Percentiles rank a stretch among this genome's conserved stretches.
Evolutionary conservation across 1,284 basidiomycete genomes (phyloP).

Genomic region (Abortiporus biennis): DNA sequence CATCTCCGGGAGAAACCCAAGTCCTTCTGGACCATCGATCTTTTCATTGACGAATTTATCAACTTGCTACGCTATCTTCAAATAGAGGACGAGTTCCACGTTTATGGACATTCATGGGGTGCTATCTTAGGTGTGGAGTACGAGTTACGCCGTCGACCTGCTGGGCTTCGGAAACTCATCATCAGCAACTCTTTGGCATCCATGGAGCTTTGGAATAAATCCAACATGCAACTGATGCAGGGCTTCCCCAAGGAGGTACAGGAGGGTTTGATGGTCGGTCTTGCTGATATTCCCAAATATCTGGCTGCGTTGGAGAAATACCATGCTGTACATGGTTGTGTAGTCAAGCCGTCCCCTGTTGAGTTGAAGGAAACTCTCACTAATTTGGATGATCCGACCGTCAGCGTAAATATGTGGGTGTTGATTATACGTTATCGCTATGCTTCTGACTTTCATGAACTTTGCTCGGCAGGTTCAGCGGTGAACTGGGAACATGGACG

Average conservation of each 20-base stretch:
- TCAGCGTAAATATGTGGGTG: too few species aligned
- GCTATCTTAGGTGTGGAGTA: conserved; percentile 24
- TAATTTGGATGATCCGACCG: conserved; percentile 3
- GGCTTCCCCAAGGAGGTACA: conserved; percentile 21
- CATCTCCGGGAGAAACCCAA: conserved; percentile 24
- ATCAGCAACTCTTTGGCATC: conserved; percentile 23
- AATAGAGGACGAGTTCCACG: conserved; percentile 21
- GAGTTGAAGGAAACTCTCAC: conserved; percentile 9
- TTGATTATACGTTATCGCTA: neutral
- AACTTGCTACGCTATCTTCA: conserved; percentile 24
- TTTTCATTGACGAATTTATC: conserved; percentile 30
- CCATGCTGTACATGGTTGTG: conserved; percentile 20
- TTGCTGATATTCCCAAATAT: conserved; percentile 21
- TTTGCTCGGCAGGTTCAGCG: conserved; percentile 7
- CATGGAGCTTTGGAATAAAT: conserved; percentile 20
- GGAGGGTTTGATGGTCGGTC: conserved; percentile 17
- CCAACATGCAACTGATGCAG: conserved; percentile 13
- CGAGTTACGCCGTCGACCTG: conserved; percentile 18
- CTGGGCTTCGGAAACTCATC: conserved; percentile 25
- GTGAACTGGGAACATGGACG: conserved; percentile 24
- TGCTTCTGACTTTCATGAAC: neutral
- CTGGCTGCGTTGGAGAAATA: conserved; percentile 19
- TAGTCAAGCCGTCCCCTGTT: conserved; percentile 18
- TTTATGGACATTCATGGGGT: conserved; percentile 32
- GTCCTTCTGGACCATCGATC: conserved; percentile 27